phyloP scores from a whole-genome alignment of 805 yeast genomes.

The Blastobotrys robertii region DNA sequence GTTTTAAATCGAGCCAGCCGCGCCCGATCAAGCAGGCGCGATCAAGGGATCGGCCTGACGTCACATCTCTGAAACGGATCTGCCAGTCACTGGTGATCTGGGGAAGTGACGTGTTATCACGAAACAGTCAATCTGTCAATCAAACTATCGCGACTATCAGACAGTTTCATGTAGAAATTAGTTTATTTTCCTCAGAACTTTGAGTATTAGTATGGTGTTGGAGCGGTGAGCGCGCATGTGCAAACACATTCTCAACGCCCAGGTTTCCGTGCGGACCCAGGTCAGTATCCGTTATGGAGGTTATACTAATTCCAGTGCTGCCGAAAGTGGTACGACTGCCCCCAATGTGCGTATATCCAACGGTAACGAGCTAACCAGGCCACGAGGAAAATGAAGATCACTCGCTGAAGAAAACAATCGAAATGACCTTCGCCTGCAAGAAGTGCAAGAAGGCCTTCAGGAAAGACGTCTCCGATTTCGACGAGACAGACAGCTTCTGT shows the following conservation, averaged over 20 bases:
- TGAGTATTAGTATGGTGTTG: too few species aligned
- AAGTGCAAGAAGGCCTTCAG: slow-evolving; percentile 27
- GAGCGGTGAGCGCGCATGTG: slow-evolving; percentile 16
- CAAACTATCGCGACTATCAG: too few species aligned
- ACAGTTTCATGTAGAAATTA: too few species aligned
- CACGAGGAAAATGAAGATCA: slow-evolving; percentile 25
- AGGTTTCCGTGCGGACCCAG: slow-evolving; percentile 26
- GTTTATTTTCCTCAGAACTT: too few species aligned
- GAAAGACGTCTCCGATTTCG: slow-evolving; percentile 26
- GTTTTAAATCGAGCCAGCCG: too few species aligned
- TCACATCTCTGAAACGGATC: too few species aligned
- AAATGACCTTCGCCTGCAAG: slow-evolving; percentile 25
- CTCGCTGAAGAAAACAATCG: slow-evolving; percentile 23
- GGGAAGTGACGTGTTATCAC: too few species aligned
- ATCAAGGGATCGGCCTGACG: background rate
- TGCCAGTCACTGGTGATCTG: too few species aligned
- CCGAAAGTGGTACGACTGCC: slow-evolving; percentile 28
- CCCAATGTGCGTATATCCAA: slow-evolving; percentile 19
- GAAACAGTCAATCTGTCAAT: background rate
- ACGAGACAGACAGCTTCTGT: slow-evolving; percentile 27
- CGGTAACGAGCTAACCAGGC: slow-evolving; percentile 9
- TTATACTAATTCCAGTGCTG: slow-evolving; percentile 17
- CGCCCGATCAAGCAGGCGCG: background rate
- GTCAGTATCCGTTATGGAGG: slow-evolving; percentile 6
- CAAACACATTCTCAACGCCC: slow-evolving; percentile 26